Conservation (phyloP, 306 rosid species). For the Rosa rugosa region DNA sequence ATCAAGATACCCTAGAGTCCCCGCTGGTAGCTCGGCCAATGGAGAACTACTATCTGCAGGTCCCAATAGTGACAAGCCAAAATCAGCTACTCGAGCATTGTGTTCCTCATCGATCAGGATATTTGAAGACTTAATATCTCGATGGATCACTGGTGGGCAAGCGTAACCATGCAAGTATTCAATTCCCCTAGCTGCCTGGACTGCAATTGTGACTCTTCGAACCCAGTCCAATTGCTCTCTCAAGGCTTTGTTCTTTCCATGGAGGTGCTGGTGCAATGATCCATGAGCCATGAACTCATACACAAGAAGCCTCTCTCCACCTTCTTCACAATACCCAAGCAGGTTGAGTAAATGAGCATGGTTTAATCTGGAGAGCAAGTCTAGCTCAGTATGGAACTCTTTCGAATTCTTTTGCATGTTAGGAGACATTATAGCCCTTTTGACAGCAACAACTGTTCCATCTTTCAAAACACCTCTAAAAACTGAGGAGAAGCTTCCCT, state of each 20-base stretch:
- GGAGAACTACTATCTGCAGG: slow-evolving; percentile 90
- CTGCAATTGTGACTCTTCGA: slow-evolving; percentile 87
- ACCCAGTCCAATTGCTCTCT: slow-evolving; percentile 88
- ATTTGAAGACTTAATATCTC: slow-evolving; percentile 93
- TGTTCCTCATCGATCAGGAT: slow-evolving; percentile 95
- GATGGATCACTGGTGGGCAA: slow-evolving; percentile 87
- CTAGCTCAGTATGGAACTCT: slow-evolving; percentile 89
- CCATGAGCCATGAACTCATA: slow-evolving; percentile 97
- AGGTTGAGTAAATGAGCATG: slow-evolving; percentile 89
- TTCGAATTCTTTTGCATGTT: slow-evolving; percentile 78
- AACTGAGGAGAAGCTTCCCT: slow-evolving; percentile 91
- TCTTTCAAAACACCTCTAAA: slow-evolving; percentile 77
- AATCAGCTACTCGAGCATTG: slow-evolving; percentile 94
- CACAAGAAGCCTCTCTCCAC: slow-evolving; percentile 84
- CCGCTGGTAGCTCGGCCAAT: slow-evolving; percentile 87
- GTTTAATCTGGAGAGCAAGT: slow-evolving; percentile 75
- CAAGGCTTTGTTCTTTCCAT: slow-evolving; percentile 57
- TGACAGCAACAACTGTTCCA: slow-evolving; percentile 82
- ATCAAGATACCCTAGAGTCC: slow-evolving; percentile 95
- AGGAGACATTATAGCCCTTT: slow-evolving; percentile 74
- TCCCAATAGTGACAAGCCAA: slow-evolving; percentile 79
- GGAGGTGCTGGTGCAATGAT: slow-evolving; percentile 79
- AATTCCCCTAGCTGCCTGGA: slow-evolving; percentile 92
- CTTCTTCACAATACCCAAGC: slow-evolving; percentile 88
- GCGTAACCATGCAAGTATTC: slow-evolving; percentile 88